These are phyloP conservation scores for Pseudogymnoascus sp. DNA, from an alignment of 2,329 filamentous ascomycete genomes.

Conservation along the genomic window DNA sequence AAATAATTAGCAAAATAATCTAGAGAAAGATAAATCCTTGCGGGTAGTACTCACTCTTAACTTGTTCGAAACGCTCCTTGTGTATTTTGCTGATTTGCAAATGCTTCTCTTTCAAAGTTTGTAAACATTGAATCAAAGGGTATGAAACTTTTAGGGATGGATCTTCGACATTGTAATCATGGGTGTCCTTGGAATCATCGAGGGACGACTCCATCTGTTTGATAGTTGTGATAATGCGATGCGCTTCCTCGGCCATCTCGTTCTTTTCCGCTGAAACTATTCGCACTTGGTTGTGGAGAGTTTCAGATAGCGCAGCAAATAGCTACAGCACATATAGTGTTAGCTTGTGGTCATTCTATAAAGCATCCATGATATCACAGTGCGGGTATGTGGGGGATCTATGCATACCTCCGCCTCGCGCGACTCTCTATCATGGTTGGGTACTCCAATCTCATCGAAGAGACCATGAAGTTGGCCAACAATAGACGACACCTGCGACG, in stretches of 20 bases:
- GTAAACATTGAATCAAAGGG: slow-evolving; percentile 72
- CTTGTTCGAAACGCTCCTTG: slow-evolving; percentile 86
- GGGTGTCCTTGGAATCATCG: slow-evolving; percentile 60
- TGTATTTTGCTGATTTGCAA: slow-evolving; percentile 71
- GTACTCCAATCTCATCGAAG: slow-evolving; percentile 97
- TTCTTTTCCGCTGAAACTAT: slow-evolving; percentile 82
- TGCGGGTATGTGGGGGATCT: not conserved
- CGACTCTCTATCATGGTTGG: slow-evolving; percentile 80
- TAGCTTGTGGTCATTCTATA: not conserved
- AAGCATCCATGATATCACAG: slow-evolving; percentile 18
- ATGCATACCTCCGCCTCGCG: slow-evolving; percentile 72
- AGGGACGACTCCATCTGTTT: slow-evolving; percentile 90
- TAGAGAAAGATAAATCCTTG: slow-evolving; percentile 14
- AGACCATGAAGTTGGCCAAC: slow-evolving; percentile 87
- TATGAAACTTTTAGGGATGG: slow-evolving; percentile 70
- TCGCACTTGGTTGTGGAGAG: slow-evolving; percentile 81
- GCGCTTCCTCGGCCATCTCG: slow-evolving; percentile 79
- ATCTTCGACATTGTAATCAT: slow-evolving; percentile 55
- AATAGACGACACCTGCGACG: slow-evolving; percentile 90
- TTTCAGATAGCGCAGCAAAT: slow-evolving; percentile 84
- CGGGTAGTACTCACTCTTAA: slow-evolving; percentile 61
- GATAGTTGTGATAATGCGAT: slow-evolving; percentile 74
- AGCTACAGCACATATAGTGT: slow-evolving; percentile 46
- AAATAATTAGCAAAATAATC: slow-evolving; percentile 4
- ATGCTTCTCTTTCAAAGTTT: slow-evolving; percentile 78